Conservation (phyloP, 352 stramenopile species). For the Phytophthora agathidicida region DNA sequence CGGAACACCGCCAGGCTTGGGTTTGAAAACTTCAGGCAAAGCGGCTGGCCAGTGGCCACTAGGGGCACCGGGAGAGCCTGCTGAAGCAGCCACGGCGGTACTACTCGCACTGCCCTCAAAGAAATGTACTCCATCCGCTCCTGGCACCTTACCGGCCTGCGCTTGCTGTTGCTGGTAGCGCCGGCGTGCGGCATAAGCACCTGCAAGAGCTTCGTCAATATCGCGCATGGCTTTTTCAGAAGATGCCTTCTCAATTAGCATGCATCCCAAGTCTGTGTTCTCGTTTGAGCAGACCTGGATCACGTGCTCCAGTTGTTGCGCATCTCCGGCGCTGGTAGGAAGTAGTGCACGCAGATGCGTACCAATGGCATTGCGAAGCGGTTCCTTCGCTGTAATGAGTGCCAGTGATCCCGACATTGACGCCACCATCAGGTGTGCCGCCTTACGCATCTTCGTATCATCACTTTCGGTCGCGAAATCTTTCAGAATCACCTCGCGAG, state of each 20-base stretch:
- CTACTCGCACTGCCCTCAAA: constrained; percentile 68
- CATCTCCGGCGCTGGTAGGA: constrained; percentile 79
- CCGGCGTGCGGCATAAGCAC: constrained; percentile 82
- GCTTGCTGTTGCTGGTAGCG: constrained; percentile 88
- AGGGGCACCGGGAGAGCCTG: constrained; percentile 41
- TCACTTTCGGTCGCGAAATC: constrained; percentile 98
- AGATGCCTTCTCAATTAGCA: constrained; percentile 99
- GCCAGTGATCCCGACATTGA: constrained; percentile 98
- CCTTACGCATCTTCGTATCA: constrained; percentile 97
- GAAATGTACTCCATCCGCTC: constrained; percentile 63
- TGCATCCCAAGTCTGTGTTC: constrained; percentile 99
- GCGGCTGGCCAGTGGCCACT: constrained; percentile 65
- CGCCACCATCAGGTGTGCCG: constrained; percentile 97
- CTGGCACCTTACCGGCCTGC: constrained; percentile 77
- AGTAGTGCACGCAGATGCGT: constrained; percentile 96
- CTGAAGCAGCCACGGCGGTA: constrained; percentile 32
- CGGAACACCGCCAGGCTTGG: constrained; percentile 92
- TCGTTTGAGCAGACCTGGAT: constrained; percentile 97
- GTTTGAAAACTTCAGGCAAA: constrained; percentile 95
- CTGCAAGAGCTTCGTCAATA: constrained; percentile 95
- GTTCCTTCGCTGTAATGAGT: constrained; percentile 98
- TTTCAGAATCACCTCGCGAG: constrained; percentile 97
- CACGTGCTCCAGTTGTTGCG: constrained; percentile 96
- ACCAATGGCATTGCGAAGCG: constrained; percentile 97
- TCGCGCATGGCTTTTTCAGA: constrained; percentile 99